A percentile compares a stretch with the other conserved stretches of the same genome.
phyloP scores from a whole-genome alignment of 2,329 filamentous ascomycete genomes.

The Aspergillus piperis region DNA sequence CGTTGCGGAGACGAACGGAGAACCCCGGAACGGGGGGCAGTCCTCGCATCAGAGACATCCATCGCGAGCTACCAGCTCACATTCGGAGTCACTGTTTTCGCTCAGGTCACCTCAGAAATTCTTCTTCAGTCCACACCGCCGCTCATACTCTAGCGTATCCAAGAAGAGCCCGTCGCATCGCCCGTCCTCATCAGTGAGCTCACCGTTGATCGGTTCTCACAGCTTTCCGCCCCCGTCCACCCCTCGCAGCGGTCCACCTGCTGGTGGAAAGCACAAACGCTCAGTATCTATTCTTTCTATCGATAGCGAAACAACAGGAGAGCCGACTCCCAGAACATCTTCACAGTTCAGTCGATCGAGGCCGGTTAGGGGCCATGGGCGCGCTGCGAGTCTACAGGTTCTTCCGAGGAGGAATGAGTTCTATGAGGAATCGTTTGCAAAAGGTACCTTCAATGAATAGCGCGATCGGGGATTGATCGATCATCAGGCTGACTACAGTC shows the following conservation, averaged over 20 bases:
- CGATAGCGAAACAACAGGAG: conserved; percentile 51
- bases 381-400: conserved; percentile 82
- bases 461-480: neutral
- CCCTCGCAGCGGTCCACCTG: conserved; percentile 33
- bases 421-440: conserved; percentile 41
- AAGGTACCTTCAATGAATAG: conserved; percentile 34
- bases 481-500: conserved; percentile 2
- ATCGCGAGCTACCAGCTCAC: conserved; percentile 39
- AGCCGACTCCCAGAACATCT: conserved; percentile 33
- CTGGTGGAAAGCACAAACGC: conserved; percentile 66
- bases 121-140: conserved; percentile 38
- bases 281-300: conserved; percentile 83
- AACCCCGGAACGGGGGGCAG: conserved; percentile 32
- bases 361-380: conserved; percentile 66
- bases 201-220: conserved; percentile 40
- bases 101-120: conserved; percentile 41
- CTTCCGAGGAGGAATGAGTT: conserved; percentile 52
- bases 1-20: conserved; percentile 53
- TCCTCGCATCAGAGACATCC: conserved; percentile 39
- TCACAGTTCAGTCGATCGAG: conserved; percentile 49
- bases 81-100: conserved; percentile 42
- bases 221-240: conserved; percentile 45
- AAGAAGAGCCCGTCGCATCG: conserved; percentile 40
- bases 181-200: conserved; percentile 43
- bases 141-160: conserved; percentile 38